Evolutionary conservation across 2,329 filamentous ascomycete genomes (phyloP), one percentile per base, ranked within the genome.

Genomic region (Penicillium glabrum): DNA sequence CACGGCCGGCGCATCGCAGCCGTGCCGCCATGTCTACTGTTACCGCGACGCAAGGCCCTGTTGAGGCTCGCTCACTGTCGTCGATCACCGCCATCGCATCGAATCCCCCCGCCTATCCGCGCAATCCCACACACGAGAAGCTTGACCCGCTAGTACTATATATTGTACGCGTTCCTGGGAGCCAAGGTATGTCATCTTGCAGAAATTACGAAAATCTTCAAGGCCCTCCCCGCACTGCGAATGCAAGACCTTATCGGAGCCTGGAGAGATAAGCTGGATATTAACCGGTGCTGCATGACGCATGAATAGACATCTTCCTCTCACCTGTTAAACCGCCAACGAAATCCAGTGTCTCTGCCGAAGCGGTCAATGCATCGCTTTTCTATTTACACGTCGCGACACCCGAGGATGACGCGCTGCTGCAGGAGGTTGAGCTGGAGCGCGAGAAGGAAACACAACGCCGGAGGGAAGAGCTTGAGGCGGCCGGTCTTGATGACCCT

Each of bases 151-250:
- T 98, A 50, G 86, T 88, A 2, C 83, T 99, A 41, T 99, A 99
- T 76, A 96, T 99, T 63, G 91, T 93, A 35, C 83, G 93, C 63
- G 93, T 99, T 0, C 95, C 95, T 1, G 93, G 93, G 23, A 96
- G 90, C 61, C 86, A 87, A 87, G 91, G 91, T 93, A 80, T 21
- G 67, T 58, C 23, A 49, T 16, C 52, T 24, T 14, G n/a, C 35
- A 39, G 35, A 39, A 2, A 33, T 13, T 13, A 14, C 29, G 13
- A 33, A 16, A 33, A 0, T 33, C 13, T 31, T 14, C 7, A 6
- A 14, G 13, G 35, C 19, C 24, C 39, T 29, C n/a, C 24, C 46
- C 11, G 8, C 19, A 9, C 50, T n/a, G 39, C 19, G 37, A 53
- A 14, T 31, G 24, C 27, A 27, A 50, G 47, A 29, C 27, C 39